Percentiles rank a stretch among this genome's conserved stretches.
These are phyloP conservation scores for Hypoxylon sp. DNA, from an alignment of 2,329 filamentous ascomycete species.

Conservation along the genomic window DNA sequence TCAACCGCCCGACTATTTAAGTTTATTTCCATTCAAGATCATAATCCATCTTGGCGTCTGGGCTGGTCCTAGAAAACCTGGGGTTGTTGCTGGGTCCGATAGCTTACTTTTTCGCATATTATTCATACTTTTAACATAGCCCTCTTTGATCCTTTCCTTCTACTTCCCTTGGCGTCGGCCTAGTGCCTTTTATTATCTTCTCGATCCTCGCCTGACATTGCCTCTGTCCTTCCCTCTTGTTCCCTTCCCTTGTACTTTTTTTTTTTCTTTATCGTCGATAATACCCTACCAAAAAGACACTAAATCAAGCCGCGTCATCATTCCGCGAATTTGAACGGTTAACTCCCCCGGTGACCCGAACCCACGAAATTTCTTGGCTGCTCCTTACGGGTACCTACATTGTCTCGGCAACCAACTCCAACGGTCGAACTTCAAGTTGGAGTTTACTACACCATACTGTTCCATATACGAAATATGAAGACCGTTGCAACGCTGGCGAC, in stretches of 20 bases:
- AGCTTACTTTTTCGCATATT: slow-evolving; percentile 9
- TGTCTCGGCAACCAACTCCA: neutral
- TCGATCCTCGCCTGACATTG: neutral
- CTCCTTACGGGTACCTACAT: slow-evolving; percentile 13
- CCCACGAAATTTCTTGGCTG: slow-evolving; percentile 26
- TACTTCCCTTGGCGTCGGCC: neutral
- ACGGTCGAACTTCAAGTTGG: neutral
- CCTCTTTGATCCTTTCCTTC: slow-evolving; percentile 23
- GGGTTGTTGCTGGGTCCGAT: slow-evolving; percentile 6
- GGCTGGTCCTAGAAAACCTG: slow-evolving; percentile 27
- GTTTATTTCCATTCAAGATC: slow-evolving; percentile 19
- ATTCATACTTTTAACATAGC: slow-evolving; percentile 17
- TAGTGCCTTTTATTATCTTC: slow-evolving; percentile 15
- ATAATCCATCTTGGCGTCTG: slow-evolving; percentile 32
- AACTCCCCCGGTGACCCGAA: slow-evolving; percentile 11
- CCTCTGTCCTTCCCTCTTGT: slow-evolving; percentile 5
- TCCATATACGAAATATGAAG: slow-evolving; percentile 46
- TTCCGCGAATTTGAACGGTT: slow-evolving; percentile 10
- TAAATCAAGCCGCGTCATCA: slow-evolving; percentile 24
- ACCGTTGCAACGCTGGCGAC: slow-evolving; percentile 45
- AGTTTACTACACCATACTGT: neutral
- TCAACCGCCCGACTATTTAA: slow-evolving; percentile 8
- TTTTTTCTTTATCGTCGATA: neutral
- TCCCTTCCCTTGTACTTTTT: slow-evolving; percentile 10
- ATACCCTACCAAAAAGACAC: neutral